These are phyloP conservation scores for Apiospora phragmitis DNA, from an alignment of 2,329 filamentous ascomycete genomes.

Conservation along the genomic window DNA sequence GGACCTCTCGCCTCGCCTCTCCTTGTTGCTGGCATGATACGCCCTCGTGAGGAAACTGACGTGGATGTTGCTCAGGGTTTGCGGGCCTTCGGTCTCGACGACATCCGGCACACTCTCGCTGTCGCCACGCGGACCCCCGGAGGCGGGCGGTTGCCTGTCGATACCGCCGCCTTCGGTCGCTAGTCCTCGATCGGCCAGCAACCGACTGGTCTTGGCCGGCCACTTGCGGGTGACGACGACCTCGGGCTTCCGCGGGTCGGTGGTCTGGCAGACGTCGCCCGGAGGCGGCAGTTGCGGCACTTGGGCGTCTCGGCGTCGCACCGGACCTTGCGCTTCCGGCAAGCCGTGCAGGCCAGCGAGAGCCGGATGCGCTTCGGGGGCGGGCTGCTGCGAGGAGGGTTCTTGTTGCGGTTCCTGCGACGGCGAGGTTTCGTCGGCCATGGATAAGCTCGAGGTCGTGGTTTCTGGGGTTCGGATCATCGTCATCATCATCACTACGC, in stretches of 20 bases:
- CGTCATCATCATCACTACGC: too few relatives aligned
- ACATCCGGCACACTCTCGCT: not conserved
- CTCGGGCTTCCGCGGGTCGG: conserved; percentile 26
- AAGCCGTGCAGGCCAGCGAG: conserved; percentile 17
- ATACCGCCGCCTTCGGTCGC: not conserved
- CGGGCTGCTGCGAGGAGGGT: not conserved
- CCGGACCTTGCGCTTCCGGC: conserved; percentile 31
- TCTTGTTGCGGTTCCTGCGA: not conserved
- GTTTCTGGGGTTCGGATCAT: not conserved
- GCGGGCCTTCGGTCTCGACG: not conserved
- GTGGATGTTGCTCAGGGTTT: not conserved
- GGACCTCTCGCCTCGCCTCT: not conserved
- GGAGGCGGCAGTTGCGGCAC: conserved; percentile 27
- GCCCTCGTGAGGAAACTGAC: conserved; percentile 10
- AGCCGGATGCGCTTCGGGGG: conserved; percentile 11
- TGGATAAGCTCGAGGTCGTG: not conserved
- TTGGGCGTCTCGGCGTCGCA: conserved; percentile 30
- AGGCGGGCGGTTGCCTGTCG: too few relatives aligned
- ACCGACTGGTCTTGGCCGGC: conserved; percentile 19
- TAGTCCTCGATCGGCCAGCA: not conserved
- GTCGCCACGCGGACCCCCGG: not conserved
- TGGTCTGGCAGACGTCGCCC: conserved; percentile 27
- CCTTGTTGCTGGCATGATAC: conserved; percentile 12
- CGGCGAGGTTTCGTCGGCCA: not conserved
- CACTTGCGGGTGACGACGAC: conserved; percentile 19